Base-by-base conservation (phyloP, 441 rosid genomes). In the Gossypium gossypioides region DNA sequence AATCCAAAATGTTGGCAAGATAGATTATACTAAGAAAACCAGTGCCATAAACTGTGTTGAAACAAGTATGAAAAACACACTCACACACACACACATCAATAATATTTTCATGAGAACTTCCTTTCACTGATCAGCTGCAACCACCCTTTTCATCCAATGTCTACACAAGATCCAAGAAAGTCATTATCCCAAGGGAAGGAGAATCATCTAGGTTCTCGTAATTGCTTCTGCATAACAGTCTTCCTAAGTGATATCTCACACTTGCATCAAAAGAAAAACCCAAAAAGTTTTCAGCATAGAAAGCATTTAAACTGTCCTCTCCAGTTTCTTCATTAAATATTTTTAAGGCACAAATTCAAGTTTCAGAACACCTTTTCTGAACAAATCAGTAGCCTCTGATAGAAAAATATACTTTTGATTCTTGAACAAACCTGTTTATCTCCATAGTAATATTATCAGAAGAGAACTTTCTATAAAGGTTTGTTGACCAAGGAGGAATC, bases 161-260 rank as follows among this genome's bases (percentile, higher is more conserved):
- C 72, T 51, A 50, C 13, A 68, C 16, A 51, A 68, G 59, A 25
- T 51, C 72, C 60, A 51, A 51, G 25, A 15, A 29, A 68, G 16
- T 51, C 37, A 5, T 25, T 27, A 27, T 51, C 72, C 52, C 15
- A 27, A 50, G 44, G 25, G 60, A 29, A 10, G 72, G 9, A n/a
- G 8, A 52, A 32, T 18, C 25, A 29, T 2, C 40, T 1, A 3
- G 40, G n/a, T 66, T 68, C 25, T 27, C 12, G 16, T 3, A 51
- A 51, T 44, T 37, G 32, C 5, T 27, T 68, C 27, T 51, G 12
- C 8, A 10, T 16, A 18, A 51, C 7, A 68, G 16, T 29, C 37
- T 52, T 29, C 48, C 12, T 18, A 51, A 29, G 15, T 29, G 1
- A 27, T 16, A 50, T 50, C 15, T 50, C 22, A 50, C n/a, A 68